Evolutionary conservation across 2,329 filamentous ascomycete species (phyloP).

Genomic region (Aspergillus eucalypticola): DNA sequence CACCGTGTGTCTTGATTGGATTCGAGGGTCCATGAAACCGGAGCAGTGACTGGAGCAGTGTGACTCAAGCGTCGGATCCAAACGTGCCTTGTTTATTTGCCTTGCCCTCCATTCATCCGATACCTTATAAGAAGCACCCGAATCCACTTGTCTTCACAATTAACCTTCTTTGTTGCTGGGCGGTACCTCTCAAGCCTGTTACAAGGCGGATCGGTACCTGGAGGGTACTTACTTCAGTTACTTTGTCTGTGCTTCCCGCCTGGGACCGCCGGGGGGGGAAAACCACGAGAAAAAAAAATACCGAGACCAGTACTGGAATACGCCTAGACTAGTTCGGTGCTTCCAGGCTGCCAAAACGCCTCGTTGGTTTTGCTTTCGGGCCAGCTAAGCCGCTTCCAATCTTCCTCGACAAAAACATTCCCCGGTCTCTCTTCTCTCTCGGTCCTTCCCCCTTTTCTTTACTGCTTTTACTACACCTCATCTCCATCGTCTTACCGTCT

Average conservation of each 20-base stretch:
- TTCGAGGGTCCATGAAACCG: slow-evolving; percentile 4
- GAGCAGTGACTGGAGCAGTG: background rate
- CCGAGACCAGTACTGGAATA: background rate
- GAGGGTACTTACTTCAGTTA: background rate
- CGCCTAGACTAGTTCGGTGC: background rate
- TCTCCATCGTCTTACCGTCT: slow-evolving; percentile 7
- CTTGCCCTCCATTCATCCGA: background rate
- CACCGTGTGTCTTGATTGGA: background rate
- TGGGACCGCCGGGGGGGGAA: background rate
- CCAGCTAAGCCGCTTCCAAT: slow-evolving; percentile 21
- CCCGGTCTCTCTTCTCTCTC: background rate
- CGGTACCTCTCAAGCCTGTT: background rate
- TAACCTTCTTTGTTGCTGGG: background rate
- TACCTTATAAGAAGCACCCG: background rate
- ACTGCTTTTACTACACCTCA: background rate
- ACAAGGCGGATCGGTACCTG: background rate
- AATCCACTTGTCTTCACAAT: background rate
- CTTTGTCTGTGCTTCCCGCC: background rate
- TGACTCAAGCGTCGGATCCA: background rate
- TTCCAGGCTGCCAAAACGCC: slow-evolving; percentile 4
- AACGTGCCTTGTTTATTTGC: background rate
- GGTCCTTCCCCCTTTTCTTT: slow-evolving; percentile 7
- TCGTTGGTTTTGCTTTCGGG: slow-evolving; percentile 14
- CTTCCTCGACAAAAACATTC: slow-evolving; percentile 7
- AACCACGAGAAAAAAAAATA: too few relatives aligned